Evolutionary conservation across 805 yeast genomes (phyloP).

Genomic region (Hanseniaspora meyeri): DNA sequence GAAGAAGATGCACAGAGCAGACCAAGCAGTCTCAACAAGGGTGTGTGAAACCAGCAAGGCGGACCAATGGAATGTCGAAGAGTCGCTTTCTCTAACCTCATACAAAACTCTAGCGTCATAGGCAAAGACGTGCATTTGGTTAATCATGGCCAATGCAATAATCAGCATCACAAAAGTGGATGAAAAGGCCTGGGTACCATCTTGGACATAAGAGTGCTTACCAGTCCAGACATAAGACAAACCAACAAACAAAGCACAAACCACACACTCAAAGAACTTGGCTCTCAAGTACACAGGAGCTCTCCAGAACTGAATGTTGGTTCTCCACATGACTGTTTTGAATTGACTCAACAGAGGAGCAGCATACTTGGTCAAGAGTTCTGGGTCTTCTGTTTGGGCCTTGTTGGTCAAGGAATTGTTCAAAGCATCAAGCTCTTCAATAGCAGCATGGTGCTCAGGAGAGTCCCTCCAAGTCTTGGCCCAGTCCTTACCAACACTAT

Average conservation of each 20-base stretch:
- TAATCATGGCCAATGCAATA: constrained; percentile 40
- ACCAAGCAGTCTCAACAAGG: constrained; percentile 38
- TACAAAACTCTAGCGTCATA: constrained; percentile 48
- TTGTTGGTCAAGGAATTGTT: constrained; percentile 33
- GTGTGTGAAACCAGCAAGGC: constrained; percentile 39
- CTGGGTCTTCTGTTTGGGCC: constrained; percentile 27
- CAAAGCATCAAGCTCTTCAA: constrained; percentile 42
- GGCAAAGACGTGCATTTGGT: constrained; percentile 53
- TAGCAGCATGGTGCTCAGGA: constrained; percentile 39
- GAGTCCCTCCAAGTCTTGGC: constrained; percentile 47
- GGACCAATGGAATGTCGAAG: constrained; percentile 58
- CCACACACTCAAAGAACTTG: constrained; percentile 40
- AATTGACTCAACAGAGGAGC: constrained; percentile 33
- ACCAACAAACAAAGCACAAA: constrained; percentile 51
- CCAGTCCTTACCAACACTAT: constrained; percentile 60
- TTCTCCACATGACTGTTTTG: constrained; percentile 37
- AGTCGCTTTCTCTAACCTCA: constrained; percentile 63
- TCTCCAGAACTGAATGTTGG: constrained; percentile 52
- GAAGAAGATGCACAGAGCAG: constrained; percentile 32
- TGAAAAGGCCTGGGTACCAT: constrained; percentile 54
- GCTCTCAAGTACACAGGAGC: constrained; percentile 48
- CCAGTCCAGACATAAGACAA: constrained; percentile 46
- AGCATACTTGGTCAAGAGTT: constrained; percentile 35
- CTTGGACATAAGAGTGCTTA: constrained; percentile 49
- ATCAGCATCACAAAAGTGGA: constrained; percentile 45